Percentiles rank a stretch among this genome's conserved stretches.
These are phyloP conservation scores for Aspergillus proliferans DNA, from an alignment of 2,329 filamentous ascomycete genomes.

Conservation along the genomic window DNA sequence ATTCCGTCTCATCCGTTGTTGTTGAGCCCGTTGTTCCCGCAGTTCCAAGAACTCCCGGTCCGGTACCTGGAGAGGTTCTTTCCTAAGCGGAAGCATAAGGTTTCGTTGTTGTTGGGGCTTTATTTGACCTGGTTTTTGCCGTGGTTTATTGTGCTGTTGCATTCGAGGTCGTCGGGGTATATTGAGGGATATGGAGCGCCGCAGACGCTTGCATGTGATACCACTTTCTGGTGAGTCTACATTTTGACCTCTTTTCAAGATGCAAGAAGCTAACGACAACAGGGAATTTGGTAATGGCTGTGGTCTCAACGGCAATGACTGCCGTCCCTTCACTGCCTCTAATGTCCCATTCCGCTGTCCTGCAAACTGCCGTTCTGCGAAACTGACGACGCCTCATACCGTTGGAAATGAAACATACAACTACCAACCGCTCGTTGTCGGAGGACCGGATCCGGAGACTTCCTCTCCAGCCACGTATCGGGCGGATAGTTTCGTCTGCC, in stretches of 20 bases:
- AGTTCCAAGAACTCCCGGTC: slow-evolving; percentile 42
- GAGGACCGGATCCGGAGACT: slow-evolving; percentile 38
- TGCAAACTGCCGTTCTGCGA: slow-evolving; percentile 45
- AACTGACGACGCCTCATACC: slow-evolving; percentile 45
- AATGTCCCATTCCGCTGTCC: slow-evolving; percentile 51
- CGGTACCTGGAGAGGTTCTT: slow-evolving; percentile 39
- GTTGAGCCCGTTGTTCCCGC: slow-evolving; percentile 43
- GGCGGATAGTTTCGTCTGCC: slow-evolving; percentile 83
- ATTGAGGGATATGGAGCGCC: slow-evolving; percentile 46
- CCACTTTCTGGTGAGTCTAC: slow-evolving; percentile 39
- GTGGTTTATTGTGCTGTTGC: slow-evolving; percentile 41
- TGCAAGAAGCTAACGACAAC: slow-evolving; percentile 1
- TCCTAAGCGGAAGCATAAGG: slow-evolving; percentile 42
- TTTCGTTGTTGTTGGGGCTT: slow-evolving; percentile 35
- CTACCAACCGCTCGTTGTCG: slow-evolving; percentile 48
- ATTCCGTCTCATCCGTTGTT: slow-evolving; percentile 40
- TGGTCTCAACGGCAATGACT: slow-evolving; percentile 51
- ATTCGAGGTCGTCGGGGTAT: slow-evolving; percentile 41
- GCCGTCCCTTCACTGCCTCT: slow-evolving; percentile 49
- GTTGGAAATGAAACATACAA: slow-evolving; percentile 48
- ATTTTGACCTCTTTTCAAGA: background rate
- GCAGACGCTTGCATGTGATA: slow-evolving; percentile 39
- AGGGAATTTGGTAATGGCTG: slow-evolving; percentile 43
- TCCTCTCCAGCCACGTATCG: slow-evolving; percentile 61
- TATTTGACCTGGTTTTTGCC: slow-evolving; percentile 44